These are phyloP conservation scores for Cyamopsis tetragonoloba DNA, from an alignment of 306 rosid genomes.

Conservation along the genomic window DNA sequence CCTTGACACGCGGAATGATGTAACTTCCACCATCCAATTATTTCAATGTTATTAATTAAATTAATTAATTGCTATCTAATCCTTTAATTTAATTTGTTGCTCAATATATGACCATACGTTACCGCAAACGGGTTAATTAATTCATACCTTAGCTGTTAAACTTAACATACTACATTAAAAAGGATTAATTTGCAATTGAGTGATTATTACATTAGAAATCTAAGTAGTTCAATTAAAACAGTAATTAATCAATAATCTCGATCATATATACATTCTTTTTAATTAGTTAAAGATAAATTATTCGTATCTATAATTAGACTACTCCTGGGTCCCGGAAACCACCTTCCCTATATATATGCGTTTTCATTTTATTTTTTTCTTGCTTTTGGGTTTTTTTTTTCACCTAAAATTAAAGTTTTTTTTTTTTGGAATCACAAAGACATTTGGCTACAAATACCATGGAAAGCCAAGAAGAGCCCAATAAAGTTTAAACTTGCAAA, in stretches of 20 bases:
- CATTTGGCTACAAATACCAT: neutral
- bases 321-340: constrained; percentile 15
- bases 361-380: neutral
- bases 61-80: too few species aligned
- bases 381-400: neutral
- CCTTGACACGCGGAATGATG: neutral
- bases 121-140: neutral
- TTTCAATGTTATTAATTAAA: constrained; percentile 17
- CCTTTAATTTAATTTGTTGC: neutral
- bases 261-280: too few species aligned
- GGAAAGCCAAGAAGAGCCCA: constrained; percentile 12
- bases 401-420: neutral
- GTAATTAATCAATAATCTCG: neutral
- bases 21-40: constrained; percentile 21
- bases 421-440: neutral
- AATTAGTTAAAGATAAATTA: too few species aligned
- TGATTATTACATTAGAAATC: neutral
- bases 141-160: neutral
- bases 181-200: neutral
- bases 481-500: neutral
- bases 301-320: neutral
- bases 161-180: too few species aligned
- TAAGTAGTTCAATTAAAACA: neutral
- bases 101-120: neutral
- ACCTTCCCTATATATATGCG: neutral